These are phyloP conservation scores for Phytophthora sansomeana DNA, from an alignment of 352 stramenopile genomes.

Conservation along the genomic window DNA sequence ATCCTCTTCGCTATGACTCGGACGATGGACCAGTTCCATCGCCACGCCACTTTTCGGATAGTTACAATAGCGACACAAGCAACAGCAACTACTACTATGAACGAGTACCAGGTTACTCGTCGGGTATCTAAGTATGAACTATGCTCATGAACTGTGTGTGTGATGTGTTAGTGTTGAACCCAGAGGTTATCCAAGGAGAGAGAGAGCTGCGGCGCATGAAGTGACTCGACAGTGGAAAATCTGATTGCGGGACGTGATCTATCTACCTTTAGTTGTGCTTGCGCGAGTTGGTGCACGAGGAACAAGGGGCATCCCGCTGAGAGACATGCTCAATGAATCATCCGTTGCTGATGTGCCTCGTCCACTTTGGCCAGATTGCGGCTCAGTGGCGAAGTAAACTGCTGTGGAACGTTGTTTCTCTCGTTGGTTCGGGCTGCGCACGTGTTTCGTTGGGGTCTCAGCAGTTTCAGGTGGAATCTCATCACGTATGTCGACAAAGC, in stretches of 20 bases:
- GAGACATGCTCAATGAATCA: conserved; percentile 60
- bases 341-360: conserved; percentile 13
- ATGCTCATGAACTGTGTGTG: conserved; percentile 8
- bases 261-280: conserved; percentile 27
- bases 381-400: conserved; percentile 72
- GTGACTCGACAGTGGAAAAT: conserved; percentile 3
- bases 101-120: conserved; percentile 30
- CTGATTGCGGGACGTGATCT: conserved; percentile 2
- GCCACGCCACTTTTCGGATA: conserved; percentile 65
- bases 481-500: conserved; percentile 44
- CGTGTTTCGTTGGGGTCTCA: conserved; percentile 22
- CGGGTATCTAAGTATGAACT: conserved; percentile 30
- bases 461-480: conserved; percentile 15
- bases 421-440: conserved; percentile 25
- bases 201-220: neutral
- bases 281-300: conserved; percentile 29
- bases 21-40: conserved; percentile 75
- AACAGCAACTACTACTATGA: conserved; percentile 48
- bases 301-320: conserved; percentile 58
- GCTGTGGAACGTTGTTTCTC: conserved; percentile 26
- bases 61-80: conserved; percentile 72
- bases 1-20: conserved; percentile 86
- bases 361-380: conserved; percentile 21
- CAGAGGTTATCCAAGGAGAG: neutral
- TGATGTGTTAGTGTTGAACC: conserved; percentile 4